Evolutionary conservation across 208 protist genomes (phyloP), one percentile per base, ranked within the genome.

Genomic region (Trypanosoma grayi): DNA sequence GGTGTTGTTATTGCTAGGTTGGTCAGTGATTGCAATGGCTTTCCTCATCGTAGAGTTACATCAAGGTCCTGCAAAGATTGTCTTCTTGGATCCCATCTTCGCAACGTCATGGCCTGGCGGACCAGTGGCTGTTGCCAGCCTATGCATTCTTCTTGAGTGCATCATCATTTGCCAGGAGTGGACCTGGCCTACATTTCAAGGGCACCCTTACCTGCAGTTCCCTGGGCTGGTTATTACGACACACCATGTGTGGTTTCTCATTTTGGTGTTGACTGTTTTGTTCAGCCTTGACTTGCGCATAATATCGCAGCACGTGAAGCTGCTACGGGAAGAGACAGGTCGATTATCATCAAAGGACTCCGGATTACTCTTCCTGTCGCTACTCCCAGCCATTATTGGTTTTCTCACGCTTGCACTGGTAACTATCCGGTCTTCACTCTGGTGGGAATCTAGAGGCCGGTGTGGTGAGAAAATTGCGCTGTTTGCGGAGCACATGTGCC

Each of bases 181-280:
- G 73, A 70, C 66, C 0, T 83, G 76, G 73, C 76, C 71, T 6
- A 66, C 73, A 37, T 64, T 83, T 59, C 63, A 75, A 14, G 39
- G 37, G 44, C 70, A 77, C 40, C 61, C 45, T 36, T 61, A 60
- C 34, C 56, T 83, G 46, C 25, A 63, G 7, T 65, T 83, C 25
- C 76, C 76, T 20, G 71, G 76, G 8, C 27, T 63, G n/a, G 34
- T 40, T 44, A 36, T 70, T 43, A 4, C 50, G 18, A 53, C 70
- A 27, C 71, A 83, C 33, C 58, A 73, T 28, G 58, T 47, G 2
- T 79, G 51, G 58, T 60, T 73, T 45, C 60, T 76, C 2, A 36
- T 84, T 59, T 50, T 75, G 20, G n/a, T 75, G n/a, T 30, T 81
- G 24, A 50, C 52, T 44, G 0, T 60, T 20, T n/a, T 61, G 30